Evolutionary conservation across 768 basidiomycete genomes (phyloP).

Genomic region (Podaxis pistillaris): DNA sequence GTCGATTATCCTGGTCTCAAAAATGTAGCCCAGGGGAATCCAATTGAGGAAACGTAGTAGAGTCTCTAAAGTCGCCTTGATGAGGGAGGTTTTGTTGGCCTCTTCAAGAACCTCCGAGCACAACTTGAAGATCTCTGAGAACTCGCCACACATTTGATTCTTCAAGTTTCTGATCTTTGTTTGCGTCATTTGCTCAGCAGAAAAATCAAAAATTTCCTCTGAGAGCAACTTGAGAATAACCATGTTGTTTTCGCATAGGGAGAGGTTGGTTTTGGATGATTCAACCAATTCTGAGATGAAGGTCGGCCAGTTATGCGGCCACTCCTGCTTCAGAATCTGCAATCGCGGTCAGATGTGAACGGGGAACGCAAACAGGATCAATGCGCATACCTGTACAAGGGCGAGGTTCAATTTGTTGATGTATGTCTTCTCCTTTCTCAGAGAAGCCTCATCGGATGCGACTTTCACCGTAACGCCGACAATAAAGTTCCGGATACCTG

Average conservation of each 20-base stretch:
- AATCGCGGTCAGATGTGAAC: slow-evolving; percentile 14
- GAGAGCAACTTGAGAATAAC: slow-evolving; percentile 95
- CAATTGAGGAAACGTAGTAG: slow-evolving; percentile 95
- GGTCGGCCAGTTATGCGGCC: slow-evolving; percentile 98
- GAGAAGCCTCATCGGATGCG: slow-evolving; percentile 83
- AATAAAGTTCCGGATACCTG: slow-evolving; percentile 95
- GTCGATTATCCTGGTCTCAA: slow-evolving; percentile 97
- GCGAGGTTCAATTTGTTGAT: slow-evolving; percentile 97
- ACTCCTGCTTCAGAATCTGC: slow-evolving; percentile 98
- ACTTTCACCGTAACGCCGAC: slow-evolving; percentile 91
- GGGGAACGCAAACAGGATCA: not conserved
- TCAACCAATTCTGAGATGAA: slow-evolving; percentile 97
- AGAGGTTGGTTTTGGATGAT: slow-evolving; percentile 94
- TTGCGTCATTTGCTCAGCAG: slow-evolving; percentile 98
- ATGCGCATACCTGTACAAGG: slow-evolving; percentile 75
- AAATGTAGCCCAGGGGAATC: slow-evolving; percentile 99
- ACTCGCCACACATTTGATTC: slow-evolving; percentile 97
- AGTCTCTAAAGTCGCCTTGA: slow-evolving; percentile 93
- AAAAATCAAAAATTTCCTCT: slow-evolving; percentile 98
- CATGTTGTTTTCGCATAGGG: slow-evolving; percentile 99
- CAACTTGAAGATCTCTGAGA: slow-evolving; percentile 96
- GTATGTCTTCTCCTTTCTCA: slow-evolving; percentile 92
- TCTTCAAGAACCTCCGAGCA: slow-evolving; percentile 96
- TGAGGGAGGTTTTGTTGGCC: slow-evolving; percentile 92
- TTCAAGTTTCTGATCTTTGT: slow-evolving; percentile 96